Base-by-base conservation (phyloP, 805 yeast genomes). In the Kuraishia capsulata region DNA sequence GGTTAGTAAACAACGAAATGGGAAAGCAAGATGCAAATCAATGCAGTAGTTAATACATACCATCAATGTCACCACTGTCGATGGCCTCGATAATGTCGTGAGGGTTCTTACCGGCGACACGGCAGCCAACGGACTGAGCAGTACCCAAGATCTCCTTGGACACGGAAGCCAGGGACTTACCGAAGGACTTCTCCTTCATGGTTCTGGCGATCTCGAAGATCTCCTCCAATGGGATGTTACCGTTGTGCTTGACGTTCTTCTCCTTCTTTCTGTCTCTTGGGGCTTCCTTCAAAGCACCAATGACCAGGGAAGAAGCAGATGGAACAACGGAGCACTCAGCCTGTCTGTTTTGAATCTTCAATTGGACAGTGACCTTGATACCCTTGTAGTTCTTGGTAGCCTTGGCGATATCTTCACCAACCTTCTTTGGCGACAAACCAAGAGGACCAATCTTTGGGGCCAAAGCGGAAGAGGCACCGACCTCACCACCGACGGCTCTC, bases 241-340 rank as follows among this genome's bases (percentile, higher is more conserved):
- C 98, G 68, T 80, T 81, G 86, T 92, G 98, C 81, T 89, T 88
- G 71, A 92, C 85, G 78, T 92, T 90, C 92, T 92, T 92, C 68
- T 92, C 97, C 95, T 92, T 92, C 94, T 92, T 92, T 79, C 96
- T 83, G 82, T 92, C 98, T 85, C 98, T 90, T 67, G 96, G 96
- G 57, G 98, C 88, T 80, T 92, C 98, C 81, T 92, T 92, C 67
- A 92, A 80, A 57, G 98, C 98, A 67, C 96, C 87, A 73, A 92
- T 92, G 67, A 92, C 96, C 62, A 92, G 81, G 57, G 98, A 88
- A 44, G 97, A 90, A 59, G 98, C 98, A 69, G 97, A 81, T 74
- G 98, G 98, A 48, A 92, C 98, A 69, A 92, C 97, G 47, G 97
- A 87, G 58, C 94, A 95, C 57, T 81, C 75, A 62, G 98, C 98